phyloP scores from a whole-genome alignment of 108 stramenopile species.

The Aurantiochytrium sp. region DNA sequence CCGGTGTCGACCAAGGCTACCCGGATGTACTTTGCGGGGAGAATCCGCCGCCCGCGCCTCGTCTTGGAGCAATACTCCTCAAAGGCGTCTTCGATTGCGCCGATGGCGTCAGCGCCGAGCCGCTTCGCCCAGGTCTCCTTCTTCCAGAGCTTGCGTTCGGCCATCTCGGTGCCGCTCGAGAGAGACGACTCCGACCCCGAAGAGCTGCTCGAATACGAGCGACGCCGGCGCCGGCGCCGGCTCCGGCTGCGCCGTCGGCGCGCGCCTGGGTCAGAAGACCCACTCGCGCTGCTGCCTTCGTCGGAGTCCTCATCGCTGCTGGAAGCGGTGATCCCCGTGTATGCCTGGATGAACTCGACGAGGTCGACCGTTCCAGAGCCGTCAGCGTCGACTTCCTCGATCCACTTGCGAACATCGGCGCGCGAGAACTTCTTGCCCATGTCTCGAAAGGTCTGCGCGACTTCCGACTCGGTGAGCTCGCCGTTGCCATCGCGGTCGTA shows the following conservation, averaged over 20 bases:
- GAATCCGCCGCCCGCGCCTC: background rate
- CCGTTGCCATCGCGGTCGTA: conserved; percentile 33
- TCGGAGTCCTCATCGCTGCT: background rate
- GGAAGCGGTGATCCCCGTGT: background rate
- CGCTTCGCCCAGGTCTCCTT: background rate
- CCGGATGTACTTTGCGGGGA: conserved; percentile 1
- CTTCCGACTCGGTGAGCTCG: background rate
- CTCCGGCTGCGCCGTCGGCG: too few relatives aligned
- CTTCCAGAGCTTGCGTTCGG: conserved; percentile 1
- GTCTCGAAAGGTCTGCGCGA: background rate
- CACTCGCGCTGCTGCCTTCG: too few relatives aligned
- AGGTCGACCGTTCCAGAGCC: conserved; percentile 29
- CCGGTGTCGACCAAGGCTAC: background rate
- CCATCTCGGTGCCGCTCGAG: background rate
- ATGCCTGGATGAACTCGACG: conserved; percentile 30
- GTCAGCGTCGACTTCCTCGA: conserved; percentile 32
- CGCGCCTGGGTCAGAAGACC: too few relatives aligned
- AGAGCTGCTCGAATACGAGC: background rate
- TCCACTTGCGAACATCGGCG: background rate
- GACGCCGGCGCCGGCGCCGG: background rate
- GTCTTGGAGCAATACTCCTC: conserved; percentile 8
- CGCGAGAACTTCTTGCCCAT: background rate
- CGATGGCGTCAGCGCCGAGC: background rate
- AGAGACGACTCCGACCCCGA: background rate
- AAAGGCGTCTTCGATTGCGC: background rate